phyloP scores from a whole-genome alignment of 257 asterid species.

The Datura wrightii region DNA sequence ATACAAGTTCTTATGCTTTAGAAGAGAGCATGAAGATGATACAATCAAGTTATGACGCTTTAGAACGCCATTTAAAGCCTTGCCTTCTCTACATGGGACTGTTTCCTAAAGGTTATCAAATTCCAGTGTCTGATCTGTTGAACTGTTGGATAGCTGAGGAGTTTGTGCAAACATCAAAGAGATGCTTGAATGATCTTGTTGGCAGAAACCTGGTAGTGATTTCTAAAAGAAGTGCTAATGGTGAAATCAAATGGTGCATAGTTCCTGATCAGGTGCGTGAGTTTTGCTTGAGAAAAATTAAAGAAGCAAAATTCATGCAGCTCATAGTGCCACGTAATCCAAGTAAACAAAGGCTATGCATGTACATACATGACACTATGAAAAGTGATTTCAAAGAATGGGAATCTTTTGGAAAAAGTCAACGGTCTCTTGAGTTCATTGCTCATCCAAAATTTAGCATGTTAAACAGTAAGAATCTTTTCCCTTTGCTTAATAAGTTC shows the following conservation, averaged over 20 bases:
- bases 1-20: not conserved
- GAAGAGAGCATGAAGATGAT: too few species aligned
- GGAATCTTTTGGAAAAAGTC: not conserved
- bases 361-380: not conserved
- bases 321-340: not conserved
- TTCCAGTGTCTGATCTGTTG: not conserved
- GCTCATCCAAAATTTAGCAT: not conserved
- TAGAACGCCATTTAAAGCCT: not conserved
- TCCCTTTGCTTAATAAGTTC: not conserved
- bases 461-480: not conserved
- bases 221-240: not conserved
- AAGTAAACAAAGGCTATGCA: not conserved
- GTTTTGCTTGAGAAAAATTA: slow-evolving; percentile 16
- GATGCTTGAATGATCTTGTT: slow-evolving; percentile 24
- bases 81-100: slow-evolving; percentile 17
- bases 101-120: not conserved
- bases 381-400: not conserved
- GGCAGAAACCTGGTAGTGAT: slow-evolving; percentile 7
- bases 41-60: not conserved
- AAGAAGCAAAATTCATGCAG: not conserved
- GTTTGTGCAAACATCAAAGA: slow-evolving; percentile 11
- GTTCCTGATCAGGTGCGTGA: slow-evolving; percentile 27
- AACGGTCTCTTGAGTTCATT: not conserved
- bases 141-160: slow-evolving; percentile 24
- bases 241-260: slow-evolving; percentile 24